Evolutionary conservation across 305 asterid species (phyloP).

Genomic region (Solanum hybrid): DNA sequence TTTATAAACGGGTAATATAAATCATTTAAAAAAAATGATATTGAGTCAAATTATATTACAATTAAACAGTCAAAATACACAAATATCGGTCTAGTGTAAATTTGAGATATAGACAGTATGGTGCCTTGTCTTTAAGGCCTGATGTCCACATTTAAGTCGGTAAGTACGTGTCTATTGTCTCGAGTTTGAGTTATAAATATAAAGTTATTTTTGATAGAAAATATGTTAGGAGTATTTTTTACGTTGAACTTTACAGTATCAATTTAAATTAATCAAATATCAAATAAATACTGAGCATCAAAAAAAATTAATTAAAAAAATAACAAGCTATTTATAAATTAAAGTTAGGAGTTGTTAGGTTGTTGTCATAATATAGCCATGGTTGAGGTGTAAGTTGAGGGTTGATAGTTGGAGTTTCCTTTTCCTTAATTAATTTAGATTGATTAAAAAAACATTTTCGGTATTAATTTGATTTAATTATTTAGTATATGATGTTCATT

Average conservation of each 20-base stretch:
- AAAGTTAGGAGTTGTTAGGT: not conserved
- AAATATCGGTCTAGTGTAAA: not conserved
- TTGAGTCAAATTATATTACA: too few species aligned
- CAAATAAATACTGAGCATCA: fast-evolving
- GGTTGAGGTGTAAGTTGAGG: not conserved
- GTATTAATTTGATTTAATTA: too few species aligned
- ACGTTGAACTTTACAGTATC: fast-evolving
- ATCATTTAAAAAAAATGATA: too few species aligned
- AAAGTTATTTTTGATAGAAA: fast-evolving
- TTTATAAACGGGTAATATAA: too few species aligned
- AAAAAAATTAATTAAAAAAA: not conserved
- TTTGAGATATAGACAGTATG: not conserved
- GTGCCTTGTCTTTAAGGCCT: not conserved
- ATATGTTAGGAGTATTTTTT: fast-evolving
- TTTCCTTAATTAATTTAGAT: not conserved
- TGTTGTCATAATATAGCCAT: not conserved
- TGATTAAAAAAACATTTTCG: not conserved
- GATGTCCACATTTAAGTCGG: not conserved
- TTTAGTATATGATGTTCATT: too few species aligned
- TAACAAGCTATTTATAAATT: not conserved
- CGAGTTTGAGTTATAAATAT: too few species aligned
- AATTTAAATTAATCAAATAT: not conserved
- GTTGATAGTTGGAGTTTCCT: not conserved
- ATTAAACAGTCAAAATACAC: not conserved
- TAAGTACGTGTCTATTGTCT: fast-evolving